Percentiles rank a stretch among this genome's conserved stretches.
phyloP scores from a whole-genome alignment of 768 basidiomycete species.

The Trametes cingulata region DNA sequence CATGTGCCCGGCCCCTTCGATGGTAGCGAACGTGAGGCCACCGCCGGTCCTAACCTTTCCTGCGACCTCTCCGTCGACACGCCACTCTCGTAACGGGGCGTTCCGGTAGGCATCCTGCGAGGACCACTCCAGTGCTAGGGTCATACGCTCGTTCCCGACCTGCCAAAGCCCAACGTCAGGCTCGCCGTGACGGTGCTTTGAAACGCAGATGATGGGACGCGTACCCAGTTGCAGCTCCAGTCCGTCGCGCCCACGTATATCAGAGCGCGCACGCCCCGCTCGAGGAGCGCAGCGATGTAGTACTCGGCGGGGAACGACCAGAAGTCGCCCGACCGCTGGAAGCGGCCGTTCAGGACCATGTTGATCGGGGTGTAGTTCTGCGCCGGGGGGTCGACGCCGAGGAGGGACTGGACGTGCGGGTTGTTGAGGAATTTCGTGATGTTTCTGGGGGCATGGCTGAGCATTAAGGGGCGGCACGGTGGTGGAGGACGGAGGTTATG shows the following conservation, averaged over 20 bases:
- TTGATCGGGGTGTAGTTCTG: conserved; percentile 38
- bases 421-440: conserved; percentile 63
- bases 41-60: conserved; percentile 55
- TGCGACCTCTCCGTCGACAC: conserved; percentile 49
- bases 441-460: conserved; percentile 36
- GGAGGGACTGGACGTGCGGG: conserved; percentile 48
- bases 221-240: conserved; percentile 58
- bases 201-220: background rate
- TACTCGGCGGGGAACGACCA: conserved; percentile 25
- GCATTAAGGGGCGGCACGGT: background rate
- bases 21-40: conserved; percentile 62
- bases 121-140: conserved; percentile 56
- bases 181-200: too few relatives aligned
- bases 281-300: conserved; percentile 54
- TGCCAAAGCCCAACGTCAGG: background rate
- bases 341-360: conserved; percentile 43
- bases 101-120: conserved; percentile 46
- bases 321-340: conserved; percentile 22
- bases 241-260: conserved; percentile 57
- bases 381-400: conserved; percentile 63
- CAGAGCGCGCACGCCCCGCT: conserved; percentile 50
- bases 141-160: conserved; percentile 62
- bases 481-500: background rate
- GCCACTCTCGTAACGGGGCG: conserved; percentile 51
- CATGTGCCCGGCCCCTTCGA: conserved; percentile 74